Evolutionary conservation across 352 stramenopile genomes (phyloP).

Genomic region (Globisporangium heterothallicum): DNA sequence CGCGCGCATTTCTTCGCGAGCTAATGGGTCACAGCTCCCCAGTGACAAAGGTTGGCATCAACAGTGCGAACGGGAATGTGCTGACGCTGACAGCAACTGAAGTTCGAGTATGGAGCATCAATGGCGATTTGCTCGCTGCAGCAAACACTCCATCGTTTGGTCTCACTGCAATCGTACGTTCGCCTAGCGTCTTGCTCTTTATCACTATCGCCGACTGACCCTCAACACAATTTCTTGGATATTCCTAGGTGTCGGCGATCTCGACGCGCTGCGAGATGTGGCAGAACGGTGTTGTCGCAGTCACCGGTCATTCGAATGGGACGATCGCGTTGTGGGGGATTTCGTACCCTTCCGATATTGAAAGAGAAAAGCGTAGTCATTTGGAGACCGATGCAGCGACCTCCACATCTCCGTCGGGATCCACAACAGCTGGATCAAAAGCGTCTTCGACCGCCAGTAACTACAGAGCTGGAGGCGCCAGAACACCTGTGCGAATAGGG

Average conservation of each 20-base stretch:
- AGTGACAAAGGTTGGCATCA: conserved; percentile 59
- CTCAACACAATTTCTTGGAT: conserved; percentile 5
- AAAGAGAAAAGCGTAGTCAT: conserved; percentile 15
- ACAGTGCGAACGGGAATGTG: conserved; percentile 60
- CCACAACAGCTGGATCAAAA: background rate
- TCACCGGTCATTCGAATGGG: conserved; percentile 66
- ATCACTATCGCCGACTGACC: background rate
- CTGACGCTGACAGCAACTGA: conserved; percentile 43
- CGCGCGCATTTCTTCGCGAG: conserved; percentile 49
- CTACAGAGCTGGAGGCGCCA: conserved; percentile 7
- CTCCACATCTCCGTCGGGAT: background rate
- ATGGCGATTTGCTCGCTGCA: conserved; percentile 65
- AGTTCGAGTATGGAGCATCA: conserved; percentile 73
- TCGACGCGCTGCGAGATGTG: conserved; percentile 69
- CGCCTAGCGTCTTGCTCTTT: background rate
- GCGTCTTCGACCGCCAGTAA: background rate
- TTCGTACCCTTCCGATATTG: conserved; percentile 52
- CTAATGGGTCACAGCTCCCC: conserved; percentile 41
- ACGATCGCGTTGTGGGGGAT: conserved; percentile 72
- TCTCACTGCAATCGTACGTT: conserved; percentile 50
- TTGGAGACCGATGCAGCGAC: conserved; percentile 1
- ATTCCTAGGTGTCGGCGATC: conserved; percentile 54
- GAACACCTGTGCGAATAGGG: conserved; percentile 10
- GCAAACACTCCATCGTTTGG: conserved; percentile 33
- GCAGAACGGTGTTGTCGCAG: conserved; percentile 60